These are phyloP conservation scores for Talaromyces sp. DNA, from an alignment of 2,329 filamentous ascomycete genomes.

Conservation along the genomic window DNA sequence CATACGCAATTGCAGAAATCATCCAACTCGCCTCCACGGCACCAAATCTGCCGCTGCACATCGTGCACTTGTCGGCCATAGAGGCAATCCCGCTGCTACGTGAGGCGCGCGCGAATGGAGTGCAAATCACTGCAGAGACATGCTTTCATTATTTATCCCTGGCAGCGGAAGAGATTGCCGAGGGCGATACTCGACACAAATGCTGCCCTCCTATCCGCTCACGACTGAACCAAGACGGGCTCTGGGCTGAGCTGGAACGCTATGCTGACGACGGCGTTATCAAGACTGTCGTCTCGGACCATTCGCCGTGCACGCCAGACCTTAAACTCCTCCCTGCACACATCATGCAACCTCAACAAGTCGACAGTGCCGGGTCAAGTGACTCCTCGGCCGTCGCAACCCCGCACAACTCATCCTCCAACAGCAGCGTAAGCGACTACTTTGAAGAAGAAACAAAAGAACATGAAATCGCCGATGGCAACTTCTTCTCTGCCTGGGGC, in stretches of 20 bases:
- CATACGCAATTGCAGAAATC: conserved; percentile 83
- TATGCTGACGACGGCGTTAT: conserved; percentile 71
- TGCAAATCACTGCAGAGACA: conserved; percentile 89
- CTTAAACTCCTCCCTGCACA: conserved; percentile 79
- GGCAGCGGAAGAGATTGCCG: conserved; percentile 73
- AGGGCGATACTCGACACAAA: conserved; percentile 89
- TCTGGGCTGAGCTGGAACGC: conserved; percentile 75
- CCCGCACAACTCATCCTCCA: conserved; percentile 6
- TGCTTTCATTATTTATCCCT: conserved; percentile 93
- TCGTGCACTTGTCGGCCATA: conserved; percentile 88
- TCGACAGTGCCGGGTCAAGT: conserved; percentile 20
- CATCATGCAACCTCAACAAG: conserved; percentile 45
- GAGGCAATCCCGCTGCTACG: conserved; percentile 80
- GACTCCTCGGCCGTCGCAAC: conserved; percentile 18
- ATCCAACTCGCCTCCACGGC: conserved; percentile 75
- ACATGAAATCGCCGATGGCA: conserved; percentile 54
- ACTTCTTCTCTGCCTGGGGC: conserved; percentile 96
- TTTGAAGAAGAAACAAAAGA: conserved; percentile 28
- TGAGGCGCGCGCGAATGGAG: conserved; percentile 65
- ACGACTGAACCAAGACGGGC: conserved; percentile 72
- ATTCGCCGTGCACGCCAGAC: conserved; percentile 93
- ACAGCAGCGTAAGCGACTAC: conserved; percentile 23
- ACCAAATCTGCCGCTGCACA: conserved; percentile 80
- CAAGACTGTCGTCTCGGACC: conserved; percentile 87
- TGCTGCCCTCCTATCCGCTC: conserved; percentile 90